Base-by-base conservation (phyloP, 2,329 filamentous ascomycete genomes). In the Sphaceloma murrayae region DNA sequence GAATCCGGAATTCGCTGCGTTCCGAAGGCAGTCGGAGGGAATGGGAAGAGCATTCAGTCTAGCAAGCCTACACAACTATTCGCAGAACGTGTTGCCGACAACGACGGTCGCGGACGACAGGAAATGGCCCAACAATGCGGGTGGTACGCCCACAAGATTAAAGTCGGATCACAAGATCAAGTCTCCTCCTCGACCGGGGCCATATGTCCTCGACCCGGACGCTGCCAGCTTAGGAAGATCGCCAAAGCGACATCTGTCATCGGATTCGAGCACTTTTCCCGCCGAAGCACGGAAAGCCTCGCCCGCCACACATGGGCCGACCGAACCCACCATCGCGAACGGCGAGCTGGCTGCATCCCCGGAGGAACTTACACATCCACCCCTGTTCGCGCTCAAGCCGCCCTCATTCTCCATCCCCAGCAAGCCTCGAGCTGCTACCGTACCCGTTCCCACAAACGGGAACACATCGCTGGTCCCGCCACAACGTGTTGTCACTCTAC, bases 1-100 rank as follows among this genome's bases (percentile, higher is more conserved):
- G 24, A 87, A 88, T 54, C 75, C 82, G 5, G 80, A 87, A n/a
- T 89, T 83, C 51, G 85, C 89, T 58, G 81, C 82, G 2, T 89
- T 93, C 58, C 73, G 72, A 53, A 77, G 73, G 51, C 80, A 86
- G 56, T 74, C 77, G n/a, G 83, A 88, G 55, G 69, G 74, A 26
- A 45, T 34, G 42, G 50, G 51, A 43, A 80, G 79, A 52, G 60
- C 58, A 16, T 66, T 63, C 43, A 68, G 62, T 46, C 56, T 67
- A 31, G 65, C 63, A 19, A 62, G 55, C 14, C 58, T 69, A 39
- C 52, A 51, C 46, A 60, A 62, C 38, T 68, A 69, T 56, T 62
- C 58, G 16, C 58, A 62, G 45, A 54, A 52, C 45, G 52, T 32
- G 18, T 56, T 60, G 7, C 51, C 58, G 40, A 57, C 49, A 21